Evolutionary conservation across 352 stramenopile species (phyloP).

Genomic region (Pythium sukuiense): DNA sequence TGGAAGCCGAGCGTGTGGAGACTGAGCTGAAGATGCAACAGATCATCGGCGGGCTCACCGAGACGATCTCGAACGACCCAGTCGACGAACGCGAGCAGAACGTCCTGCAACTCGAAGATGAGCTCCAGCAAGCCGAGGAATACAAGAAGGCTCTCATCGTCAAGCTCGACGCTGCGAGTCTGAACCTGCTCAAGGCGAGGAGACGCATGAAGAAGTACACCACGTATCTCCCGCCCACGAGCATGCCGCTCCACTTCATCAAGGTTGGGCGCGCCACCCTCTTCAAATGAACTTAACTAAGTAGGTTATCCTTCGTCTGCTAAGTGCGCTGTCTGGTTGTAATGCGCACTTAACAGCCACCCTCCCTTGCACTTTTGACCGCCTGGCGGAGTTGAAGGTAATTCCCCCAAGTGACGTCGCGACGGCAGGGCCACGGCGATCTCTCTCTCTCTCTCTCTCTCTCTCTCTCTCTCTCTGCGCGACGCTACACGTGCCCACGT

Average conservation of each 20-base stretch:
- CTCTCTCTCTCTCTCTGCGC: not conserved
- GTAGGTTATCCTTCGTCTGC: not conserved
- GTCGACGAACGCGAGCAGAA: conserved; percentile 30
- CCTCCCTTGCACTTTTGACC: conserved; percentile 12
- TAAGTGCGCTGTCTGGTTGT: conserved; percentile 23
- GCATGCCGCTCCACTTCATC: conserved; percentile 27
- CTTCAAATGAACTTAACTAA: conserved; percentile 4
- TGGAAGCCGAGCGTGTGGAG: conserved; percentile 30
- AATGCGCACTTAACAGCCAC: conserved; percentile 18
- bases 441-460: not conserved
- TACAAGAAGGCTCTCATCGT: conserved; percentile 25
- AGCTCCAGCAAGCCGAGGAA: conserved; percentile 32
- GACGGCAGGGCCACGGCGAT: not conserved
- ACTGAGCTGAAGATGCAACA: conserved; percentile 26
- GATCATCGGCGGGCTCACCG: conserved; percentile 26
- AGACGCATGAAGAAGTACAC: conserved; percentile 23
- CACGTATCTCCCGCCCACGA: conserved; percentile 3
- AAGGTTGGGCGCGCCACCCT: conserved; percentile 14
- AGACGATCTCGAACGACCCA: conserved; percentile 27
- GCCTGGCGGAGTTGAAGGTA: conserved; percentile 27
- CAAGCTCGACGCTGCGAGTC: conserved; percentile 19
- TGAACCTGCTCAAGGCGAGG: conserved; percentile 27
- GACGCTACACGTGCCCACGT: not conserved
- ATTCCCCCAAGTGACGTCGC: not conserved
- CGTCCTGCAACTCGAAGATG: conserved; percentile 34